A percentile compares a stretch with the other conserved stretches of the same genome.
Evolutionary conservation across 164 flowering plant genomes (phyloP).

Genomic region (Chimonanthus salicifolius): DNA sequence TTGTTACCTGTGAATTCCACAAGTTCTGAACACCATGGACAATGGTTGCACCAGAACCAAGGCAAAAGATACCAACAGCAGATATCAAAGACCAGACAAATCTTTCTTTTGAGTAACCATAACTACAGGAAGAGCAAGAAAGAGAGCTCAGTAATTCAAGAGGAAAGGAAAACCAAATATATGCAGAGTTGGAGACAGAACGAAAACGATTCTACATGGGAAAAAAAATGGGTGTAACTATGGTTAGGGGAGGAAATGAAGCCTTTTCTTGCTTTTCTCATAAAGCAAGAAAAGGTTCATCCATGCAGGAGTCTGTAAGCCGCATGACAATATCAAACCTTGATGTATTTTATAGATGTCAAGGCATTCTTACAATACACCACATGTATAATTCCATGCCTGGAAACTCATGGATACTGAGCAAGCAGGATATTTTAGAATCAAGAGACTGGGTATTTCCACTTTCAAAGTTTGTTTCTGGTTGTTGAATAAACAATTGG

Average conservation of each 20-base stretch:
- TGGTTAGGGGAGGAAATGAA: background rate
- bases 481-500: background rate
- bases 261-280: background rate
- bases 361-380: background rate
- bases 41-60: conserved; percentile 98
- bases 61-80: conserved; percentile 98
- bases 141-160: background rate
- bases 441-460: background rate
- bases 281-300: too few species aligned
- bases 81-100: conserved; percentile 99
- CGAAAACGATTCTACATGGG: background rate
- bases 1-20: conserved; percentile 73
- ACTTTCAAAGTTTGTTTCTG: background rate
- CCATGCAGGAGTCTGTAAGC: background rate
- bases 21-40: conserved; percentile 92
- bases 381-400: background rate
- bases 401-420: background rate
- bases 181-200: background rate
- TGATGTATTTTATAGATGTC: background rate
- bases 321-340: background rate
- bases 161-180: background rate
- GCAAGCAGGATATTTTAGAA: background rate
- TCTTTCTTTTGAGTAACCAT: conserved; percentile 97
- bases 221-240: background rate
- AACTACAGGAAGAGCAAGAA: conserved; percentile 36